phyloP scores from a whole-genome alignment of 2,329 filamentous ascomycete species.

The Sporothrix dimorphospora region DNA sequence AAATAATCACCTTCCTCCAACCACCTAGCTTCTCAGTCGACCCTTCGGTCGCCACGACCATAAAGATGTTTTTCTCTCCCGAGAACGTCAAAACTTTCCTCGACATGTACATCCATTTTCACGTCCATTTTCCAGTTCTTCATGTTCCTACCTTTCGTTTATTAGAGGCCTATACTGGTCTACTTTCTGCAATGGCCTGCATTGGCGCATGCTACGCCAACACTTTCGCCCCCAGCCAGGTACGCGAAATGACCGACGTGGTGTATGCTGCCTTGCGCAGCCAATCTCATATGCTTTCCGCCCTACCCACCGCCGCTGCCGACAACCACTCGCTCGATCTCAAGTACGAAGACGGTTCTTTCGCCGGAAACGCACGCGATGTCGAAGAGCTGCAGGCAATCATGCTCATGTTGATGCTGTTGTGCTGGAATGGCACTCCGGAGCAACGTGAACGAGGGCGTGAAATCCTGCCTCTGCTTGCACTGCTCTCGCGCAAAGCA shows the following conservation, averaged over 20 bases:
- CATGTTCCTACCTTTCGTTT: conserved; percentile 73
- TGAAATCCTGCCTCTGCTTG: conserved; percentile 60
- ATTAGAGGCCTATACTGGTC: conserved; percentile 65
- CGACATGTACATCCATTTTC: conserved; percentile 71
- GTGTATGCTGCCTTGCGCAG: conserved; percentile 62
- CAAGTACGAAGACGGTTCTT: conserved; percentile 46
- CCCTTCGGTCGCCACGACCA: conserved; percentile 52
- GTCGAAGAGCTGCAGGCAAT: conserved; percentile 71
- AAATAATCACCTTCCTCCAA: conserved; percentile 61
- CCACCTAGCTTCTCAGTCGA: conserved; percentile 60
- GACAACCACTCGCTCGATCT: conserved; percentile 38
- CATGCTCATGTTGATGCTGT: conserved; percentile 62
- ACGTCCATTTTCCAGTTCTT: conserved; percentile 73
- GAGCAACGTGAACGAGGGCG: conserved; percentile 66
- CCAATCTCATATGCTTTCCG: conserved; percentile 56
- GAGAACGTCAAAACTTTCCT: conserved; percentile 73
- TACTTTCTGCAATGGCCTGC: conserved; percentile 71
- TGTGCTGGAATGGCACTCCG: conserved; percentile 71
- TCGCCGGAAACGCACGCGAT: conserved; percentile 44
- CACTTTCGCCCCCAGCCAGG: conserved; percentile 59
- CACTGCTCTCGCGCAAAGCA: conserved; percentile 59
- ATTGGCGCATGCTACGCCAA: conserved; percentile 76
- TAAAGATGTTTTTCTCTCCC: conserved; percentile 65
- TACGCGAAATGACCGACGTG: conserved; percentile 69
- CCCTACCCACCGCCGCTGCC: conserved; percentile 42